These are phyloP conservation scores for Plasmopara halstedii DNA, from an alignment of 352 stramenopile genomes.

Conservation along the genomic window DNA sequence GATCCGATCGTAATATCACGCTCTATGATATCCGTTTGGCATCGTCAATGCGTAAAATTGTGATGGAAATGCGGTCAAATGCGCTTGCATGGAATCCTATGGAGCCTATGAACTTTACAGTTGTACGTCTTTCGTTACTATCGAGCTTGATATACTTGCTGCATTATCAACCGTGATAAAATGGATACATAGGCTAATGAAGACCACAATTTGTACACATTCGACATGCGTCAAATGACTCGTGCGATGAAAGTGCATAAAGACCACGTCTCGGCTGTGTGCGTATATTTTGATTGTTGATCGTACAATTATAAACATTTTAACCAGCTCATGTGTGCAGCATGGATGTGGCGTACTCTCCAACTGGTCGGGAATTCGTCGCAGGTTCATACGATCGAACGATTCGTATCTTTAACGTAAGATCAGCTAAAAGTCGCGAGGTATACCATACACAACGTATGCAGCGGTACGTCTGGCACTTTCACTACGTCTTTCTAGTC, in stretches of 20 bases:
- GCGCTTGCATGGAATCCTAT: constrained; percentile 99
- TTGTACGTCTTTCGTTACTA: constrained; percentile 61
- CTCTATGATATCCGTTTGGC: constrained; percentile 91
- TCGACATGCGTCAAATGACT: constrained; percentile 98
- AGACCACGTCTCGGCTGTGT: constrained; percentile 97
- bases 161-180: neutral
- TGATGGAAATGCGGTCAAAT: constrained; percentile 95
- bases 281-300: constrained; percentile 20
- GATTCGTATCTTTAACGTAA: constrained; percentile 94
- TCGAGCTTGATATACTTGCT: too few species aligned
- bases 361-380: constrained; percentile 97
- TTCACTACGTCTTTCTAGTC: neutral
- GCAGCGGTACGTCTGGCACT: constrained; percentile 80
- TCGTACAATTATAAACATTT: constrained; percentile 3
- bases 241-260: constrained; percentile 95
- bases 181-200: constrained; percentile 98
- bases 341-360: constrained; percentile 96
- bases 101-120: constrained; percentile 98
- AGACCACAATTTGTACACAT: constrained; percentile 99
- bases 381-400: constrained; percentile 98
- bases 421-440: constrained; percentile 79
- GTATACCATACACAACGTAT: constrained; percentile 99
- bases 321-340: constrained; percentile 29
- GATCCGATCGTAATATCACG: constrained; percentile 88
- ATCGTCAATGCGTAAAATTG: constrained; percentile 94